phyloP scores from a whole-genome alignment of 805 yeast species.

The Candida stauntonica region DNA sequence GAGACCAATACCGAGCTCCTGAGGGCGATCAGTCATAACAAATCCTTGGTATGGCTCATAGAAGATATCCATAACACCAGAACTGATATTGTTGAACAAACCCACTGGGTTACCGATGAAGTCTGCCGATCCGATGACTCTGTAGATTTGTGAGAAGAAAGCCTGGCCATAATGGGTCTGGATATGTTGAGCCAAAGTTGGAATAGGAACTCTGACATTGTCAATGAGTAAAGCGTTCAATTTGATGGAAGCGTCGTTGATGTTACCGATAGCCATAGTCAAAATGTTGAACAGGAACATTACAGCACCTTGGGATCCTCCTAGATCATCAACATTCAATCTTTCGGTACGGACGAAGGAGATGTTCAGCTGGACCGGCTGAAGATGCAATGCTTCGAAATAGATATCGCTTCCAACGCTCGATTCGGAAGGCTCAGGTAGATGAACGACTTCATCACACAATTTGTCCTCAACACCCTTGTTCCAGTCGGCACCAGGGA shows the following conservation, averaged over 20 bases:
- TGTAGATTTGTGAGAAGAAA: constrained; percentile 85
- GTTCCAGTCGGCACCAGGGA: constrained; percentile 83
- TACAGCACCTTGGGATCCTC: constrained; percentile 58
- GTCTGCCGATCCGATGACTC: constrained; percentile 93
- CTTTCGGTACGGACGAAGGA: constrained; percentile 90
- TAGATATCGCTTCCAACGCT: constrained; percentile 69
- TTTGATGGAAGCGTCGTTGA: constrained; percentile 93
- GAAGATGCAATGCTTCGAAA: constrained; percentile 88
- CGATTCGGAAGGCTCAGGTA: constrained; percentile 65
- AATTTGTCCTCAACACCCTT: constrained; percentile 40
- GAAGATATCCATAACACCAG: constrained; percentile 94
- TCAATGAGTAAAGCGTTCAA: constrained; percentile 84
- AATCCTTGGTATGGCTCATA: constrained; percentile 98
- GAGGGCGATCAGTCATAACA: constrained; percentile 90
- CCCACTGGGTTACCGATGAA: constrained; percentile 97
- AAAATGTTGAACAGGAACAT: constrained; percentile 78
- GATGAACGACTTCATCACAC: constrained; percentile 56
- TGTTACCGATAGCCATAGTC: constrained; percentile 96
- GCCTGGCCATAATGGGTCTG: constrained; percentile 89
- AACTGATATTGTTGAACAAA: constrained; percentile 82
- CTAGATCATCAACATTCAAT: constrained; percentile 59
- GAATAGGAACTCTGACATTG: constrained; percentile 82
- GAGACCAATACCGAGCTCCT: constrained; percentile 88
- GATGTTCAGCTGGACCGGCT: constrained; percentile 82
- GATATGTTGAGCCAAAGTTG: constrained; percentile 63